Conservation (phyloP, 192 early-diverging fungal species). For the Podochytrium sp. region DNA sequence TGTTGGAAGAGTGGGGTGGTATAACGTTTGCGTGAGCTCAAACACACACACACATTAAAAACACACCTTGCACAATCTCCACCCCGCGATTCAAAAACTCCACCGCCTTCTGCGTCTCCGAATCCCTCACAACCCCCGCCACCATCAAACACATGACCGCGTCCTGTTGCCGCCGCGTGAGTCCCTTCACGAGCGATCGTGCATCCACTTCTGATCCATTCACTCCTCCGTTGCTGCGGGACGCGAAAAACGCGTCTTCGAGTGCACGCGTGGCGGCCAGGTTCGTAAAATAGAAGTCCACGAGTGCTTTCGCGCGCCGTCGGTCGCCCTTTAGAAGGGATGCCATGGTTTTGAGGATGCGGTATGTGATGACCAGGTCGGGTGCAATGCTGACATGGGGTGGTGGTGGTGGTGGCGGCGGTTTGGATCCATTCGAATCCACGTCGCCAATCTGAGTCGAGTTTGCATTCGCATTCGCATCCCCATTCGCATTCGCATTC, state of each 20-base stretch:
- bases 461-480: not conserved
- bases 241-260: too few species aligned
- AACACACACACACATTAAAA: not conserved
- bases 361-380: not conserved
- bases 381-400: not conserved
- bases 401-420: too few species aligned
- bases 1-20: too few species aligned
- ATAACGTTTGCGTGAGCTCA: too few species aligned
- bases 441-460: not conserved
- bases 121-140: not conserved
- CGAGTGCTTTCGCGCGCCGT: not conserved
- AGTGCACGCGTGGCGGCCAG: too few species aligned
- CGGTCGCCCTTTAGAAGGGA: not conserved
- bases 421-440: not conserved
- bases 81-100: not conserved
- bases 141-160: not conserved
- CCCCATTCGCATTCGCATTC: not conserved
- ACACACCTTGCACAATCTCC: not conserved
- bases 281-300: not conserved
- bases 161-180: constrained; percentile 1
- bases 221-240: too few species aligned
- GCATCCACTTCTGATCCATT: not conserved
- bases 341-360: not conserved
- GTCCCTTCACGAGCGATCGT: not conserved
- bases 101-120: not conserved